Percentiles rank a stretch among this genome's conserved stretches.
Conservation (phyloP, 352 stramenopile genomes). For the Globisporangium mamillatum region DNA sequence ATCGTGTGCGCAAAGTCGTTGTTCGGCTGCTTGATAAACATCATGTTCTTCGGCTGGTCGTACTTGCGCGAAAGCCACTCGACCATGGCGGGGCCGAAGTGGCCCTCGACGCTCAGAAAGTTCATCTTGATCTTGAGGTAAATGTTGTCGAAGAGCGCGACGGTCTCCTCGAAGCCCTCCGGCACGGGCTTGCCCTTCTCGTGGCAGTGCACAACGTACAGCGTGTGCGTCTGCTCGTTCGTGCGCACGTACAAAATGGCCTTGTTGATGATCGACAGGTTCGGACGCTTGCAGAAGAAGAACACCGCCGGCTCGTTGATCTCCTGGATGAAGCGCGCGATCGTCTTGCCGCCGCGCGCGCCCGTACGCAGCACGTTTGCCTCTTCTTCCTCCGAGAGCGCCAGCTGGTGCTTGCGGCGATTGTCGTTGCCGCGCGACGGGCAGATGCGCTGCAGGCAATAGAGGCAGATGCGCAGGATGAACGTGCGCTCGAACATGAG, state of each 20-base stretch:
- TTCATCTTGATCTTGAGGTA: conserved; percentile 96
- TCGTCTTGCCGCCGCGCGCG: conserved; percentile 80
- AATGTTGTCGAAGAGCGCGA: conserved; percentile 91
- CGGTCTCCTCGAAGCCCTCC: conserved; percentile 81
- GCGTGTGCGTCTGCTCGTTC: conserved; percentile 90
- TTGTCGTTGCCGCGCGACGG: conserved; percentile 47
- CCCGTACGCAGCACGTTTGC: conserved; percentile 65
- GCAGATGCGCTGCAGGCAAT: conserved; percentile 72
- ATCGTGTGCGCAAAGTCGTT: conserved; percentile 93
- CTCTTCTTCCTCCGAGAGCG: conserved; percentile 32
- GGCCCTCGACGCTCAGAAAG: conserved; percentile 85
- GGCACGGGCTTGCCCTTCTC: conserved; percentile 49
- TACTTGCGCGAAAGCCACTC: conserved; percentile 91
- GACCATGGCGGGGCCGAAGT: conserved; percentile 88
- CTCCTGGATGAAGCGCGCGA: conserved; percentile 76
- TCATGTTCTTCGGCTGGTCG: conserved; percentile 92
- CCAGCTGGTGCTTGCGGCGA: conserved; percentile 23
- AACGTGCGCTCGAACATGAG: conserved; percentile 90
- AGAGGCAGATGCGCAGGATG: conserved; percentile 78
- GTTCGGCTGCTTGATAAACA: conserved; percentile 97
- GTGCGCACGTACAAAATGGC: conserved; percentile 94
- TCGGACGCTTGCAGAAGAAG: conserved; percentile 92
- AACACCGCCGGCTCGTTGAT: conserved; percentile 92
- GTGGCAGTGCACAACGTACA: conserved; percentile 92
- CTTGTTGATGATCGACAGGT: conserved; percentile 94